Base-by-base conservation (phyloP, 225 moss, liverwort and hornwort species). In the Takakia lepidozioides region DNA sequence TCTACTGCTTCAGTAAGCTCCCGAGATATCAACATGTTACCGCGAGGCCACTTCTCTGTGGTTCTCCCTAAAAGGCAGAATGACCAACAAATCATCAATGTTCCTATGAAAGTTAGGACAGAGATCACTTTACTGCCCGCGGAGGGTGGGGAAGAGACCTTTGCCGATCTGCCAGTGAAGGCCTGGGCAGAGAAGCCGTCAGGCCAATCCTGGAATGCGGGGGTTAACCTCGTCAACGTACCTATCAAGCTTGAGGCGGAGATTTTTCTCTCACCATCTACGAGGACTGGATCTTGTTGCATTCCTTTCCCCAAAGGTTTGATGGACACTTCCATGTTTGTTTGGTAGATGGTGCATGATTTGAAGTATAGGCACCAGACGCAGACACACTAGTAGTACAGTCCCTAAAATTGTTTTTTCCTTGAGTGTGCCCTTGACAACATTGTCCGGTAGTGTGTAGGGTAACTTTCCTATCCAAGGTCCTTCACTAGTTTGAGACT, bases 231-330 rank as follows among this genome's bases (percentile, higher is more conserved):
- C 8, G 48, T 48, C 15, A 48, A 27, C 16, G 14, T 48, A n/a
- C 48, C 48, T 10, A 29, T 48, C 1, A 48, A 48, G 27, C 29
- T 48, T 17, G 27, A 48, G 28, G 48, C 48, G 9, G 27, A 48
- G n/a, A 48, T 48, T 3, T 48, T 48, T n/a, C 48, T 48, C 15
- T 48, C 48, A 15, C 48, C 48, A n/a, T 48, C 48, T 16, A 49
- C 48, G 18, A 11, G 29, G 6, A 25, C 48, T 17, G 29, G 29
- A 16, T 17, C 18, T 1, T 49, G 27, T 27, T 49, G 27, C 15
- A 49, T 28, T 5, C 48, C 48, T 5, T 30, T 49, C 18, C 17
- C 27, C 1, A 49, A 49, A 28, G 48, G 48, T 49, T 27, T 29
- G 2, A 8, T 14, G 9, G 5, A 2, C 5, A 8, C 45, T 9